Evolutionary conservation across 192 early-diverging fungal genomes (phyloP), one percentile per base, ranked within the genome.

Genomic region (Backusella morwellensis): DNA sequence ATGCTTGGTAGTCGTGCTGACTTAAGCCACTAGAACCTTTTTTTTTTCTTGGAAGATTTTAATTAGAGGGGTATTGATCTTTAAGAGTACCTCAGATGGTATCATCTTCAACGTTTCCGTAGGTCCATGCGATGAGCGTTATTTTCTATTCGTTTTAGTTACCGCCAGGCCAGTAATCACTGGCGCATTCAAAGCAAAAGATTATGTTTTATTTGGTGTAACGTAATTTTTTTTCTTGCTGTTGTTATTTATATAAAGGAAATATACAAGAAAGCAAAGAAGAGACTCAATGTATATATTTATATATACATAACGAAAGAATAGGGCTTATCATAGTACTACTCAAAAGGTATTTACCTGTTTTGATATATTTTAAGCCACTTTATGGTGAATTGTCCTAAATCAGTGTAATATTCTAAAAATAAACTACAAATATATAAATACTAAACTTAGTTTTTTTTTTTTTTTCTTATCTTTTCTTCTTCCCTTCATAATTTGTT

Each of bases 321-420:
- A 7, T 1, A n/a, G 17, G 47, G 47, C 47, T 63, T 63, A 29
- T 26, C 11, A 12, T 14, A 26, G 56, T 29, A 12, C 0, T 26
- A 63, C 26, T 26, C 21, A 63, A 26, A 54, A 14, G 21, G 3
- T 29, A 3, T 63, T 63, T 63, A 63, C 56, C 56, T 63, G 23
- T 29, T 63, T 63, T 63, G 56, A 63, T 63, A 63, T 21, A 29
- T 63, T 63, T 63, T 63, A 63, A 59, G 56, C 56, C 56, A 63
- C 56, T 63, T 26, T 63, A 12, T 9, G 56, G 14, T 63, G 26
- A 12, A 4, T 14, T 63, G 26, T 29, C 56, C 29, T 26, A 26
- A 63, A 63, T 29, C 56, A 63, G 56, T 63, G 56, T 29, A 63
- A 63, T 63, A 63, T 63, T 63, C 56, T 63, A 63, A 63, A 63